Evolutionary conservation across 495 filamentous ascomycete species (phyloP).

Genomic region (Penicillium pulvis): DNA sequence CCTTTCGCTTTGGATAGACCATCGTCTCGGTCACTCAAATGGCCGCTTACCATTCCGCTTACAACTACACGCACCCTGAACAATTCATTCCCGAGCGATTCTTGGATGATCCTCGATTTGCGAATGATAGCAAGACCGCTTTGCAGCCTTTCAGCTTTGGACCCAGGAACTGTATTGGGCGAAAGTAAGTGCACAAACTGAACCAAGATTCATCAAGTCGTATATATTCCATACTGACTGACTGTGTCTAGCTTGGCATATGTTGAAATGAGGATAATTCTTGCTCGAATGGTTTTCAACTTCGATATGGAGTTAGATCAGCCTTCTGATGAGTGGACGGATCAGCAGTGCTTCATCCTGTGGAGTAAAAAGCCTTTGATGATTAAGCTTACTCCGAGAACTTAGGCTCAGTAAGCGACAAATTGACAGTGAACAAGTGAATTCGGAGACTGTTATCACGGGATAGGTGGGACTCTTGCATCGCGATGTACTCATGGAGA

Average conservation of each 20-base stretch:
- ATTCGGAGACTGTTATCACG: no score
- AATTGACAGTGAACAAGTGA: no score
- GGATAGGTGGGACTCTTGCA: no score
- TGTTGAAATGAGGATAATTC: constrained; percentile 44
- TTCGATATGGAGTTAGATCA: constrained; percentile 40
- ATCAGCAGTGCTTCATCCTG: constrained; percentile 36
- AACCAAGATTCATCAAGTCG: no score
- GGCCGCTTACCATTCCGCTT: constrained; percentile 39
- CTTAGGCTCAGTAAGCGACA: not conserved
- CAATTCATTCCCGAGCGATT: constrained; percentile 54
- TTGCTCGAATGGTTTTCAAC: constrained; percentile 43
- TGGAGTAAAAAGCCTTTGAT: constrained; percentile 46
- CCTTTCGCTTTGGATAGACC: constrained; percentile 33
- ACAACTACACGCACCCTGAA: constrained; percentile 45
- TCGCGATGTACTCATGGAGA: no score
- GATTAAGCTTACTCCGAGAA: constrained; percentile 28
- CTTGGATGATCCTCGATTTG: constrained; percentile 31
- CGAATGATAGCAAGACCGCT: constrained; percentile 30
- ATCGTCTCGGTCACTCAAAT: constrained; percentile 45
- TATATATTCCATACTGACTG: not conserved
- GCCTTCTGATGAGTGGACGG: constrained; percentile 30
- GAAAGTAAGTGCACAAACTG: not conserved
- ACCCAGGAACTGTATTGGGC: constrained; percentile 58
- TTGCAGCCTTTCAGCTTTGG: constrained; percentile 38
- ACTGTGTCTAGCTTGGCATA: constrained; percentile 38